Base-by-base conservation (phyloP, 768 basidiomycete genomes). In the Mycena rosella region DNA sequence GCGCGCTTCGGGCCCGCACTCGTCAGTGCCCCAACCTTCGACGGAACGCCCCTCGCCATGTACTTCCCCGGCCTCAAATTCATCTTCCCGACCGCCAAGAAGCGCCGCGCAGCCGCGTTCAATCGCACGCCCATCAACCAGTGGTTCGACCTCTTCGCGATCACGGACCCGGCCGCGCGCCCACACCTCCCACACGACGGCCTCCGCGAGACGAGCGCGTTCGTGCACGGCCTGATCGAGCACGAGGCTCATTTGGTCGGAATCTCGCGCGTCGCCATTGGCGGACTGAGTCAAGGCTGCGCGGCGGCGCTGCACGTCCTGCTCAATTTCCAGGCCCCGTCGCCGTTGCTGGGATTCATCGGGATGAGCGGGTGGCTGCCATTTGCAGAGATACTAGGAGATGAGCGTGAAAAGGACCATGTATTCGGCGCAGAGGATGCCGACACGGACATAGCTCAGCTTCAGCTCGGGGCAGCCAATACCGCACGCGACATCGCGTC, bases 291-390 rank as follows among this genome's bases (percentile, higher is more conserved):
- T 42, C 66, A 67, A 24, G 66, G 66, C 27, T 67, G 66, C 24
- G 66, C 60, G 24, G 60, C 60, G 26, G 34, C 66, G 26, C 55
- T 67, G 29, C 66, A 67, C 36, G 60, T 45, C 17, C 60, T 67
- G 45, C 29, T 67, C 29, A 67, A 62, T 51, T 67, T 61, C 36
- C 66, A 62, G 22, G 63, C 10, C 36, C 3, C 10, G 14, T 15
- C n/a, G n/a, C 24, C 66, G 17, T 47, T 67, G 5, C 26, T 61
- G 1, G 66, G 60, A n/a, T 67, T 55, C 14, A 47, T 67, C 22
- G 66, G 66, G 40, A 61, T 67, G 66, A 47, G 60, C 54, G 66
- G 66, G 6, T 67, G 60, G 59, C 48, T 67, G 17, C 66, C 66
- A 14, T 61, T 67, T n/a, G 60, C 60, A 24, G 40, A 57, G 20